Percentiles rank a stretch among this genome's conserved stretches.
Evolutionary conservation across 2,329 filamentous ascomycete species (phyloP).

Genomic region (Epicoccum sorghinum): DNA sequence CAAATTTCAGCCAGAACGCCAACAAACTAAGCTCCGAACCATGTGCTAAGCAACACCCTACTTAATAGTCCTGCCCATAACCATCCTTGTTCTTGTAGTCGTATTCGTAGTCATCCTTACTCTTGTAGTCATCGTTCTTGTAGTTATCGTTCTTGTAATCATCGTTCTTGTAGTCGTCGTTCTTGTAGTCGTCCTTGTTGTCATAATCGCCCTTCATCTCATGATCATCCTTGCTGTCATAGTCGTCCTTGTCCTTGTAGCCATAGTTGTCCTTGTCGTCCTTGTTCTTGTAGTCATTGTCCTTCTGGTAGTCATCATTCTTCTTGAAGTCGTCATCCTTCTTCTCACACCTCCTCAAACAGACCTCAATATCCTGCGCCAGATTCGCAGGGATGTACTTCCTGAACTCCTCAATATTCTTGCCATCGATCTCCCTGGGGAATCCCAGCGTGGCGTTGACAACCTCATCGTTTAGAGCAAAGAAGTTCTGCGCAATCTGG

Average conservation of each 20-base stretch:
- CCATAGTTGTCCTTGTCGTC: too few species aligned
- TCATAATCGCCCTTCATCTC: too few species aligned
- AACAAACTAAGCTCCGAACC: too few species aligned
- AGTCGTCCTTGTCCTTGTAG: too few species aligned
- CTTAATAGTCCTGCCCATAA: too few species aligned
- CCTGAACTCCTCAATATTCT: constrained; percentile 46
- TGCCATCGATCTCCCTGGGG: constrained; percentile 40
- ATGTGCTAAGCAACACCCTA: too few species aligned
- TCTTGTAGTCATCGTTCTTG: too few species aligned
- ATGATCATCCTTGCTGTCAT: too few species aligned
- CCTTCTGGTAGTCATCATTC: neutral
- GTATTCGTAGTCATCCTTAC: too few species aligned
- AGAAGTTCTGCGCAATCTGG: constrained; percentile 53
- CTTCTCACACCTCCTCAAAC: constrained; percentile 56
- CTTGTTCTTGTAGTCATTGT: too few species aligned
- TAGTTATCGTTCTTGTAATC: neutral
- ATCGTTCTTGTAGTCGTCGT: neutral
- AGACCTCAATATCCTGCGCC: constrained; percentile 60
- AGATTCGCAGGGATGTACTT: constrained; percentile 55
- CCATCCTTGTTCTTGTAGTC: too few species aligned
- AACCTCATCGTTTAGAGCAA: constrained; percentile 46
- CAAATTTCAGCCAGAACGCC: neutral
- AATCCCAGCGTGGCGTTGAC: constrained; percentile 49
- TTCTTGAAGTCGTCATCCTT: neutral
- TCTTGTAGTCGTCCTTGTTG: too few species aligned